Conservation (phyloP, 2,329 filamentous ascomycete genomes). For the Penicillium sp. region DNA sequence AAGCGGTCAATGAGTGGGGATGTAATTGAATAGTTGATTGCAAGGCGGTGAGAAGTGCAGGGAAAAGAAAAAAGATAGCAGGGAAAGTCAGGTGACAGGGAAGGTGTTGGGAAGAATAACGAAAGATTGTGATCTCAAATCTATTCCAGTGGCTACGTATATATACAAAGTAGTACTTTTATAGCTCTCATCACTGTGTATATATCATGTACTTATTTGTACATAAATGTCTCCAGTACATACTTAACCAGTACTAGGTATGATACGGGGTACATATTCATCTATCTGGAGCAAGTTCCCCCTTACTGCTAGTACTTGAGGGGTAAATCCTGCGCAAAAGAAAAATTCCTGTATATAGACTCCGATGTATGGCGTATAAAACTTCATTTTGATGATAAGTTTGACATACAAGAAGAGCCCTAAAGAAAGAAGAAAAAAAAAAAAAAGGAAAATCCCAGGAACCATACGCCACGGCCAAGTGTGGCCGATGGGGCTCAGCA, state of each 20-base stretch:
- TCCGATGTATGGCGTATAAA: no score
- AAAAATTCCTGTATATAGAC: neutral
- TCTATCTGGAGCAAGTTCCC: neutral
- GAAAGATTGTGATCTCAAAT: no score
- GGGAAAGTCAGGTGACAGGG: no score
- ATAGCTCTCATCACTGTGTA: no score
- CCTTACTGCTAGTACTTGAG: neutral
- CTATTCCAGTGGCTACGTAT: no score
- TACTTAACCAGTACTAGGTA: no score
- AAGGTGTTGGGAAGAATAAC: no score
- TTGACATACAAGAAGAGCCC: neutral
- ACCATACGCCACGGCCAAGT: neutral
- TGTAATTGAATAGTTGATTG: neutral
- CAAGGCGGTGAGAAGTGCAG: constrained; percentile 4
- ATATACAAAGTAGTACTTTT: no score
- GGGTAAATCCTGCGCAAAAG: neutral
- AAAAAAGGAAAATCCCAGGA: neutral
- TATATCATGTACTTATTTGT: neutral
- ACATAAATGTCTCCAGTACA: no score
- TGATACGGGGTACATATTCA: neutral
- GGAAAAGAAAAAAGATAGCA: neutral
- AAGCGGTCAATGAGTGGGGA: constrained; percentile 1
- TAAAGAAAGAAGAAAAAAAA: neutral
- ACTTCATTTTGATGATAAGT: no score
- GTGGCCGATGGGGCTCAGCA: constrained; percentile 1